These are phyloP conservation scores for Colletotrichum godetiae DNA, from an alignment of 2,329 filamentous ascomycete species.

Conservation along the genomic window DNA sequence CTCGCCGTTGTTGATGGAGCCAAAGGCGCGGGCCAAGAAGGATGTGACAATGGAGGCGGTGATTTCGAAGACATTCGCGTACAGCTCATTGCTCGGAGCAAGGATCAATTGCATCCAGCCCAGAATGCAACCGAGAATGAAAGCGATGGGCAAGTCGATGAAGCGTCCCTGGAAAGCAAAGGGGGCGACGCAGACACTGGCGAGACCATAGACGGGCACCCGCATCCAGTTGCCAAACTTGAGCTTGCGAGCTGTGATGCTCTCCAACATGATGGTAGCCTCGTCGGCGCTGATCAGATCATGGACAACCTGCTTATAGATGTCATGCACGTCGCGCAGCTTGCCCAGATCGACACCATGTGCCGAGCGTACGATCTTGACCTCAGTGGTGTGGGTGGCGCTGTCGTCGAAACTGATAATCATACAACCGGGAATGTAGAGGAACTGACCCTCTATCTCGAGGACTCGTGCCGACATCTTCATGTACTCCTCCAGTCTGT, in stretches of 20 bases:
- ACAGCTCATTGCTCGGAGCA: slow-evolving; percentile 79
- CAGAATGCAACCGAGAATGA: slow-evolving; percentile 79
- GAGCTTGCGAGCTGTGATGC: slow-evolving; percentile 57
- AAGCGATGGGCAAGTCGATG: slow-evolving; percentile 82
- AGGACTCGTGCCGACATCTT: slow-evolving; percentile 89
- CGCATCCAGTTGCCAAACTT: slow-evolving; percentile 64
- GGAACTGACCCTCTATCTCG: slow-evolving; percentile 88
- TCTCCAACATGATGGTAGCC: slow-evolving; percentile 71
- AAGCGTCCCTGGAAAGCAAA: slow-evolving; percentile 83
- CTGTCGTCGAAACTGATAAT: slow-evolving; percentile 89
- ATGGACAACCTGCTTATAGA: slow-evolving; percentile 87
- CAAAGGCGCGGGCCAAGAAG: slow-evolving; percentile 76
- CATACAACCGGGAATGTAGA: slow-evolving; percentile 94
- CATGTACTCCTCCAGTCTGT: slow-evolving; percentile 92
- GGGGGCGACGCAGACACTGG: slow-evolving; percentile 80
- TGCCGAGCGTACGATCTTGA: slow-evolving; percentile 76
- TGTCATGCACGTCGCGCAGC: slow-evolving; percentile 78
- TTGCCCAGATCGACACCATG: slow-evolving; percentile 81
- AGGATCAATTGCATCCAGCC: slow-evolving; percentile 80
- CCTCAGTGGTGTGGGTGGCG: slow-evolving; percentile 80
- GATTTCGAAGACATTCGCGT: slow-evolving; percentile 65
- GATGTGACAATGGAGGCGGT: slow-evolving; percentile 72
- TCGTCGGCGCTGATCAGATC: slow-evolving; percentile 80
- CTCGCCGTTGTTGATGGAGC: slow-evolving; percentile 68
- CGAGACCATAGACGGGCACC: slow-evolving; percentile 79